phyloP scores from a whole-genome alignment of 169 alveolate genomes.

The Miamiensis avidus region DNA sequence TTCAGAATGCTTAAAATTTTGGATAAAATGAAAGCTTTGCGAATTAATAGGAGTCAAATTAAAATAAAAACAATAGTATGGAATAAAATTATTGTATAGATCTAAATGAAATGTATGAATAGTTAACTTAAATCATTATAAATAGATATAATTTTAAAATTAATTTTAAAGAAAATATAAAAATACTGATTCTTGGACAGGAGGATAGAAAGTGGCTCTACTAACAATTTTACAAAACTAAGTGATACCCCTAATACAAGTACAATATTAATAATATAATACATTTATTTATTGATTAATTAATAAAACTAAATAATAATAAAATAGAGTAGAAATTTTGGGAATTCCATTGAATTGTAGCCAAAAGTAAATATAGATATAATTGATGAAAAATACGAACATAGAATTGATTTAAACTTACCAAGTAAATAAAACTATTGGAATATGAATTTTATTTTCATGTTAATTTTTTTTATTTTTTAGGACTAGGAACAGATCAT shows the following conservation, averaged over 20 bases:
- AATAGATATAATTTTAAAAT: neutral
- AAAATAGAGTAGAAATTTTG: neutral
- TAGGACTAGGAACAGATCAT: neutral
- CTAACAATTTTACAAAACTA: conserved; percentile 31
- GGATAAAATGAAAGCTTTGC: neutral
- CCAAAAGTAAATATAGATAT: neutral
- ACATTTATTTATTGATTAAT: neutral
- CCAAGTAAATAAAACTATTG: neutral
- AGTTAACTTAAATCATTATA: neutral
- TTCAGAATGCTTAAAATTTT: no score
- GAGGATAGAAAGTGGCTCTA: conserved; percentile 24
- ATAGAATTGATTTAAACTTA: neutral
- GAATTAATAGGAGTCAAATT: neutral
- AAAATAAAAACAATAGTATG: no score
- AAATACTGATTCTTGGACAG: conserved; percentile 20
- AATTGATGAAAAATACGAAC: no score
- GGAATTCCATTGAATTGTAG: neutral
- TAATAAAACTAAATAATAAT: no score
- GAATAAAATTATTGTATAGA: conserved; percentile 19
- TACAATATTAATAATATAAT: conserved; percentile 13
- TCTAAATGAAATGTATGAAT: conserved; percentile 39
- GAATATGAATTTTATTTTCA: no score
- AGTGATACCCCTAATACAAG: conserved; percentile 26
- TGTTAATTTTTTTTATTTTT: no score
- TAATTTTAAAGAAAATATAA: no score